Conservation (phyloP, 805 yeast species). For the Maudiozyma pseudohumilis region DNA sequence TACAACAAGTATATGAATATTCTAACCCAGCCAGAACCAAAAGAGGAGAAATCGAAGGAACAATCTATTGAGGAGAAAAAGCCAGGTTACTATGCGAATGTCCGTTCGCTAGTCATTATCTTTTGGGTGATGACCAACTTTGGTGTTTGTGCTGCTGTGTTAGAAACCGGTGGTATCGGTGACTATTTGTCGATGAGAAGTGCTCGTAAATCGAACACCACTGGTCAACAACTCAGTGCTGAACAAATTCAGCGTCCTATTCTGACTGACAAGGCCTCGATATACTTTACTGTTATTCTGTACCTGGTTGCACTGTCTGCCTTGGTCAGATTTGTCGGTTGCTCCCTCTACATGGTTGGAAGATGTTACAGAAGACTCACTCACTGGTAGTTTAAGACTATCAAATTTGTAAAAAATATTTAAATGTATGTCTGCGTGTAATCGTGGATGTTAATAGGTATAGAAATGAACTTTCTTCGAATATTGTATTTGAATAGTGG, state of each 20-base stretch:
- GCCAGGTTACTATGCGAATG: conserved; percentile 79
- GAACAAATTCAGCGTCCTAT: conserved; percentile 12
- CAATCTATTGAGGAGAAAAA: conserved; percentile 43
- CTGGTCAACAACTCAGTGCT: conserved; percentile 10
- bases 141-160: conserved; percentile 69
- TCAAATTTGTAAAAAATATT: too few species aligned
- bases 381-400: conserved; percentile 3
- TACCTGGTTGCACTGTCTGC: conserved; percentile 95
- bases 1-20: conserved; percentile 57
- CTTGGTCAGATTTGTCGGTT: conserved; percentile 68
- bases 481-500: too few species aligned
- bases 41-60: conserved; percentile 27
- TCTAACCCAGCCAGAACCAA: conserved; percentile 37
- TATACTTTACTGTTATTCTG: conserved; percentile 72
- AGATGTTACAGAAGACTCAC: conserved; percentile 25
- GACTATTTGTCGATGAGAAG: conserved; percentile 27
- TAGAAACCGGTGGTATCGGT: conserved; percentile 72
- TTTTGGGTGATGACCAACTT: conserved; percentile 85
- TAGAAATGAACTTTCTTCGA: too few species aligned
- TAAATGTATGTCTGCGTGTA: background rate
- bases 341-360: conserved; percentile 44
- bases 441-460: background rate
- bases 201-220: conserved; percentile 7
- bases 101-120: conserved; percentile 81
- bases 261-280: conserved; percentile 38